These are phyloP conservation scores for Dipodascopsis tothii DNA, from an alignment of 805 yeast species.

Conservation along the genomic window DNA sequence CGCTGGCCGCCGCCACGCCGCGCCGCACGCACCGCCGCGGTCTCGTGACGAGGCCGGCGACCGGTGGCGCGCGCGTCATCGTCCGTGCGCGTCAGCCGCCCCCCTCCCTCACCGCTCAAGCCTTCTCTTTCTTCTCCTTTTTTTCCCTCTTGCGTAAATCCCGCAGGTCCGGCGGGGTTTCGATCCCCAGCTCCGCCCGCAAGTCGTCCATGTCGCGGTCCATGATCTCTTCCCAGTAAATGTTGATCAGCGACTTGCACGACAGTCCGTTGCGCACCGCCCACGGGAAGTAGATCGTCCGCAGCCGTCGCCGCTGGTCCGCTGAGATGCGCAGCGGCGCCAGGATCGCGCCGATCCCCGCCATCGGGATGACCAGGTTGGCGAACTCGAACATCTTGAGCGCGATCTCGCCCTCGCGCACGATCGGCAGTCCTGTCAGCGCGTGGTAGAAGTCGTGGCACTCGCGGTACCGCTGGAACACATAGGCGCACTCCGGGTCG, in stretches of 20 bases:
- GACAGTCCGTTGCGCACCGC: slow-evolving; percentile 65
- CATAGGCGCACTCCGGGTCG: slow-evolving; percentile 82
- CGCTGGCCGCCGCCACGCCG: too few species aligned
- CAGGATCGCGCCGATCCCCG: slow-evolving; percentile 82
- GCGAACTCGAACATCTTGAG: slow-evolving; percentile 80
- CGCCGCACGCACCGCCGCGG: too few species aligned
- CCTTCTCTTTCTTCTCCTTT: too few species aligned
- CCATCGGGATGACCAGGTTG: slow-evolving; percentile 90
- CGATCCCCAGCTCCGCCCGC: slow-evolving; percentile 63
- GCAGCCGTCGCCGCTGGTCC: slow-evolving; percentile 55
- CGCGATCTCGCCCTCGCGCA: slow-evolving; percentile 91
- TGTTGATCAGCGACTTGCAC: slow-evolving; percentile 71
- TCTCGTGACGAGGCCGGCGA: too few species aligned
- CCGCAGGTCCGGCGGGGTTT: slow-evolving; percentile 73
- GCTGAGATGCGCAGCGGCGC: slow-evolving; percentile 73
- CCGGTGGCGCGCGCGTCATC: too few species aligned
- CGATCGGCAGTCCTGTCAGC: slow-evolving; percentile 78
- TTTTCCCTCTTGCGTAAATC: slow-evolving; percentile 36
- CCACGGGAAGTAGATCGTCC: slow-evolving; percentile 79
- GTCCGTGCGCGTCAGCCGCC: too few species aligned
- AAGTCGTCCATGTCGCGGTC: slow-evolving; percentile 66
- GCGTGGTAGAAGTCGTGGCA: slow-evolving; percentile 97
- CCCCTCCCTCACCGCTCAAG: too few species aligned
- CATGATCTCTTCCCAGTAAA: slow-evolving; percentile 83
- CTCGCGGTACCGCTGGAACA: slow-evolving; percentile 90